Evolutionary conservation across 1,284 basidiomycete species (phyloP), one percentile per base, ranked within the genome.

Genomic region (Peniophora sp.): DNA sequence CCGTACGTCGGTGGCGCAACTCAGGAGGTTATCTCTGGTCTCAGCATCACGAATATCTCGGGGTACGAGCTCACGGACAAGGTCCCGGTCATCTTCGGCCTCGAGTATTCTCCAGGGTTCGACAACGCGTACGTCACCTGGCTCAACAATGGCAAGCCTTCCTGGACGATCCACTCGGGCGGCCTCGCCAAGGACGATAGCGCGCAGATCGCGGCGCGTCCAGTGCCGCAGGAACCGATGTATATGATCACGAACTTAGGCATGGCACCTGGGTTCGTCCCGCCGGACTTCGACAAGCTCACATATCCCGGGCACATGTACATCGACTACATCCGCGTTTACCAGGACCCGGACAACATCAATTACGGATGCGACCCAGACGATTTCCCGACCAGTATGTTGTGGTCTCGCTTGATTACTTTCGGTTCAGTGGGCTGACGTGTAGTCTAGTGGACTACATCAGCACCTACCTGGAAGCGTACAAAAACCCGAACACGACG

Each of bases 171-270:
- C 50, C 78, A 80, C 36, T 75, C 78, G n/a, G 66, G 71, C 38
- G 93, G 89, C 2, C 77, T 95, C 68, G 81, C 70, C 3, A 77
- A 86, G 2, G 86, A 94, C 61, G 47, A 68, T 0, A 55, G 59
- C 0, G 83, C 83, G 14, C 71, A 90, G 55, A 90, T 96, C 49
- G 72, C 82, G 2, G 75, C 79, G 36, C 75, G 95, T 43, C 79
- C 85, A 3, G 75, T 97, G 36, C 80, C 92, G 0, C 81, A 89
- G 60, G 93, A 94, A 64, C 91, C 92, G 2, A 82, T 94, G 81
- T 85, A 92, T 64, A 74, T 95, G 60, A 80, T 95, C 57, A 69
- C 78, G 52, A 92, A 92, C 63, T 69, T 96, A 60, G 92, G 89
- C 50, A 83, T 95, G 66, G 92, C 89, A 2, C 68, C 70, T 22